Evolutionary conservation across 192 early-diverging fungal species (phyloP).

Genomic region (Umbelopsis vinacea): DNA sequence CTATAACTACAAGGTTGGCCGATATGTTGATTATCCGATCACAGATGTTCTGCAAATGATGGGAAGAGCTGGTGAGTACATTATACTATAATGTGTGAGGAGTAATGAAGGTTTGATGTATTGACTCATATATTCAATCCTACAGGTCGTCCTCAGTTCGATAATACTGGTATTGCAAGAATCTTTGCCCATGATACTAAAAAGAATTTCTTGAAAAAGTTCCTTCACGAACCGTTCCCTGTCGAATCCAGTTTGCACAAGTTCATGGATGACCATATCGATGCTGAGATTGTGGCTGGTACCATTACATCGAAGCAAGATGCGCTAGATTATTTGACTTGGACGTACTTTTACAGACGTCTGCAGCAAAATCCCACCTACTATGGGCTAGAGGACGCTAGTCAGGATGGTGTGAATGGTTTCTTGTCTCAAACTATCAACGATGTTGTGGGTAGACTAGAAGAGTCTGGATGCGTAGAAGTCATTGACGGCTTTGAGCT

Average conservation of each 20-base stretch:
- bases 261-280: conserved; percentile 96
- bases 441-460: conserved; percentile 83
- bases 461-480: conserved; percentile 82
- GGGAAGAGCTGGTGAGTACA: conserved; percentile 74
- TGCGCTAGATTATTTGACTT: conserved; percentile 98
- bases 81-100: background rate
- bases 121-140: too few relatives aligned
- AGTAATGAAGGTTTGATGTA: background rate
- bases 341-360: conserved; percentile 97
- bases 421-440: conserved; percentile 96
- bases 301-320: conserved; percentile 98
- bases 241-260: conserved; percentile 95
- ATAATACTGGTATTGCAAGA: conserved; percentile 76
- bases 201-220: conserved; percentile 98
- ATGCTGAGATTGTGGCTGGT: conserved; percentile 94
- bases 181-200: conserved; percentile 95
- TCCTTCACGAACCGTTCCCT: conserved; percentile 93
- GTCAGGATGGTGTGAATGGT: conserved; percentile 88
- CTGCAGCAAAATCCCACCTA: conserved; percentile 98
- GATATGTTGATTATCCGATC: conserved; percentile 94
- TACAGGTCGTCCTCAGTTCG: conserved; percentile 56
- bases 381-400: conserved; percentile 86
- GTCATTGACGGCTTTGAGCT: conserved; percentile 76
- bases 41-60: conserved; percentile 99
- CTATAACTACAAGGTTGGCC: conserved; percentile 92